Percentiles rank a stretch among this genome's conserved stretches.
Conservation (phyloP, 2,329 filamentous ascomycete species). For the Zopfia rhizophila region DNA sequence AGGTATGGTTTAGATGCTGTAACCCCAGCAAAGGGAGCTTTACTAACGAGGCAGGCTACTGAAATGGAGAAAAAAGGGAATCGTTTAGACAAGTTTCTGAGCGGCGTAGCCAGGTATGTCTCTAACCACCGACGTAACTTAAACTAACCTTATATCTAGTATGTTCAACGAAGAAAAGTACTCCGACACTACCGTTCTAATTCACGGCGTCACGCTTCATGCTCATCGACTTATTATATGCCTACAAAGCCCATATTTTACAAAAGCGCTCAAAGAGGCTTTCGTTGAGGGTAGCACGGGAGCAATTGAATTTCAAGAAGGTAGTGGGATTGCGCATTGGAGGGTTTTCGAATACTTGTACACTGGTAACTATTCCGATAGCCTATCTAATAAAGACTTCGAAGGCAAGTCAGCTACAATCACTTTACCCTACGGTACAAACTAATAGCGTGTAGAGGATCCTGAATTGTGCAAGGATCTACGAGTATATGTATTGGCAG, state of each 20-base stretch:
- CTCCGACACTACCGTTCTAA: constrained; percentile 18
- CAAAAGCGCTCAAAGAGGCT: constrained; percentile 17
- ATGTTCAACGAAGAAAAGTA: constrained; percentile 23
- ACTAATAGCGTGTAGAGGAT: constrained; percentile 15
- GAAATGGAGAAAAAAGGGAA: no score
- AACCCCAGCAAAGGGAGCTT: no score
- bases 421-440: not conserved
- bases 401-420: constrained; percentile 8
- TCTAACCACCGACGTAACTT: no score
- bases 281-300: constrained; percentile 22
- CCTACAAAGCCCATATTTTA: constrained; percentile 25
- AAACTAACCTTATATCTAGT: no score
- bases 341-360: constrained; percentile 29
- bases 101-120: no score
- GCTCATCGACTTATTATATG: constrained; percentile 20
- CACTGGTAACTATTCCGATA: constrained; percentile 20
- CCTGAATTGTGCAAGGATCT: constrained; percentile 14
- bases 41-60: no score
- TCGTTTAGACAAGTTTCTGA: no score
- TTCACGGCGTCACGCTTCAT: constrained; percentile 16
- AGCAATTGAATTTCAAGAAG: constrained; percentile 15
- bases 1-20: no score
- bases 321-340: constrained; percentile 19
- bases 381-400: constrained; percentile 14
- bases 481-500: constrained; percentile 19